These are phyloP conservation scores for Laburnicola sp. DNA, from an alignment of 2,329 filamentous ascomycete species.

Conservation along the genomic window DNA sequence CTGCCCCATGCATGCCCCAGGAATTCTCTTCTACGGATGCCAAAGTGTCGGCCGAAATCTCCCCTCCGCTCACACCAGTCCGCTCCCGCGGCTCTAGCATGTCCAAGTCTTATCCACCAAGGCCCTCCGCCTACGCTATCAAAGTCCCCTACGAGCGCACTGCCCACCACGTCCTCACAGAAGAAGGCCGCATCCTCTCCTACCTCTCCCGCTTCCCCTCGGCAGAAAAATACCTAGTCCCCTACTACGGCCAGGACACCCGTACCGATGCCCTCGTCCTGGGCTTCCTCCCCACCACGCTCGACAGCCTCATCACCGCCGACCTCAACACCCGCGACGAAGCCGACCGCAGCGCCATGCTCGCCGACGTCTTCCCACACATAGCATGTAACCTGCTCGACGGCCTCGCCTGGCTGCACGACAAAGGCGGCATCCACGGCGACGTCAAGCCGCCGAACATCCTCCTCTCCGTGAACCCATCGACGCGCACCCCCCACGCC, in stretches of 20 bases:
- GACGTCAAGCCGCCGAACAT: constrained; percentile 56
- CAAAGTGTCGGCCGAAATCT: constrained; percentile 16
- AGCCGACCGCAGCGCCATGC: constrained; percentile 35
- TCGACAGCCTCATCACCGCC: constrained; percentile 37
- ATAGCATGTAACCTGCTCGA: constrained; percentile 46
- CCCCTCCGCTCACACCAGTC: constrained; percentile 36
- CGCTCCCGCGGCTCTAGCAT: constrained; percentile 23
- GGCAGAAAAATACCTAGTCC: constrained; percentile 30
- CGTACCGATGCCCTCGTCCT: constrained; percentile 38
- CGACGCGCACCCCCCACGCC: constrained; percentile 18
- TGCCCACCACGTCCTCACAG: constrained; percentile 34
- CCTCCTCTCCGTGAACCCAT: constrained; percentile 34
- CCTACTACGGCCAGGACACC: constrained; percentile 39
- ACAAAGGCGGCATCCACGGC: constrained; percentile 45
- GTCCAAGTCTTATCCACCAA: constrained; percentile 8
- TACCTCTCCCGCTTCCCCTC: constrained; percentile 34
- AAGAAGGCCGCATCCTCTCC: constrained; percentile 40
- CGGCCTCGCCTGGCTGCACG: constrained; percentile 49
- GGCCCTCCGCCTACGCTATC: constrained; percentile 37
- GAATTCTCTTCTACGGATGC: constrained; percentile 2
- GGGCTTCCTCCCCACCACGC: constrained; percentile 36
- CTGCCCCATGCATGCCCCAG: constrained; percentile 18
- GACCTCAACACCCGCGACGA: constrained; percentile 35
- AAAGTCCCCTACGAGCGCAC: constrained; percentile 37
- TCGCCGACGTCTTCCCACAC: constrained; percentile 46